Base-by-base conservation (phyloP, 1,139 yeast species). In the Yamadazyma oceani region DNA sequence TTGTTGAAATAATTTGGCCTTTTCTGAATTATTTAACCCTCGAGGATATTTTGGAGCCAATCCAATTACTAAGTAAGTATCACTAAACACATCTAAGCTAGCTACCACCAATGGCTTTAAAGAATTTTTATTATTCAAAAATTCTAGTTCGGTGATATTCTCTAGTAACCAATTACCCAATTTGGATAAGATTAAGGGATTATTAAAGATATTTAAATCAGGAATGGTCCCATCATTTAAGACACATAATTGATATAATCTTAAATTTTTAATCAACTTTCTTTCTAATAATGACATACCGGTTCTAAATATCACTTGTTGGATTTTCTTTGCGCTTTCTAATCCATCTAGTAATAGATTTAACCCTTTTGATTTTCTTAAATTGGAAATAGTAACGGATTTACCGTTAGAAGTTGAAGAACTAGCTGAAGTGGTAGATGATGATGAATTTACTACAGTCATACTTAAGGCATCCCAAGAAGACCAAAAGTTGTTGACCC, bases 131-230 rank as follows among this genome's bases (percentile, higher is more conserved):
- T 59, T 57, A 40, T 62, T 64, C 37, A 58, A 46, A 35, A 70
- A 66, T 46, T 86, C 90, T 21, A 84, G 67, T 53, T 89, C 96
- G 4, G 94, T 85, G 52, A 92, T 85, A 45, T 88, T 85, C 56
- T 92, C 98, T 33, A 89, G 69, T 5, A 94, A 69, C 98, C 98
- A 94, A 38, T 81, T 76, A 0, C 97, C 97, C 21, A 94, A 66
- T 50, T 95, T 78, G 23, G 88, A 71, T 38, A 94, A 63, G 35
- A 95, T 87, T 42, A 92, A 64, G 3, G 98, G 98, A 57, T 92
- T 94, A 46, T 78, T 77, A 60, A 88, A 90, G 39, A 86, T 64
- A 32, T 73, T 78, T 30, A 88, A 66, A 53, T 88, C 95, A 1
- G 95, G 95, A 1, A 90, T 60, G 34, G 80, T 55, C 30, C 78